Evolutionary conservation across 2,329 filamentous ascomycete genomes (phyloP).

Genomic region (Exophiala xenobiotica): DNA sequence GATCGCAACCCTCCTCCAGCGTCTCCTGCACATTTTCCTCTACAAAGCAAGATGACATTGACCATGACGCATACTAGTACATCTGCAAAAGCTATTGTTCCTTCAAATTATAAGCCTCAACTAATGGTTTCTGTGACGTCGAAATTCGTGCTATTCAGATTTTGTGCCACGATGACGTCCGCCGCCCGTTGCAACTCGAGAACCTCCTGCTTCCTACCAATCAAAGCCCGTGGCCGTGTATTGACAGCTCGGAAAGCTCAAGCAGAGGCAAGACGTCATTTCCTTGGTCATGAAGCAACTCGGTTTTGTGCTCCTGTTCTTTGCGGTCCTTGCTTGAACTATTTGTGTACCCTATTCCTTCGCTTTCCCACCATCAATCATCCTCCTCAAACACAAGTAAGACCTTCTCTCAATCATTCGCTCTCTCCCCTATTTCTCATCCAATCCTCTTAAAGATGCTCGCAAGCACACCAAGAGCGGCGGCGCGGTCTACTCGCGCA

Average conservation of each 20-base stretch:
- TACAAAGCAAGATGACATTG: too few relatives aligned
- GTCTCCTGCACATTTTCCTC: too few relatives aligned
- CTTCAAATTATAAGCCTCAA: too few relatives aligned
- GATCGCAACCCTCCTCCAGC: too few relatives aligned
- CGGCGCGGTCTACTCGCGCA: constrained; percentile 16
- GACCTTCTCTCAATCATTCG: too few relatives aligned
- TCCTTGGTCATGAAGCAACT: background rate
- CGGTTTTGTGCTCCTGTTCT: background rate
- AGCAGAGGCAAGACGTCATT: constrained; percentile 5
- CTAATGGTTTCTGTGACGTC: background rate
- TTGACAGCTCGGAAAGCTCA: background rate
- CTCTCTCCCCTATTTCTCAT: background rate
- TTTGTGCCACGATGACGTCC: constrained; percentile 9
- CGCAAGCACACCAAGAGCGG: constrained; percentile 19
- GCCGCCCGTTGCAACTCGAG: background rate
- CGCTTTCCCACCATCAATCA: too few relatives aligned
- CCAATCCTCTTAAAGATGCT: constrained; percentile 11
- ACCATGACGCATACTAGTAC: too few relatives aligned
- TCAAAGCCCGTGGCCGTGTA: background rate
- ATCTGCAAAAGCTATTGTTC: too few relatives aligned
- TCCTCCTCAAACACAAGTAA: too few relatives aligned
- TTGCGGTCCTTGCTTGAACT: background rate
- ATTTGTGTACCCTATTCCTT: background rate
- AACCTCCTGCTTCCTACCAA: constrained; percentile 4
- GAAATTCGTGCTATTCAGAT: background rate